Percentiles rank a stretch among this genome's conserved stretches.
Conservation (phyloP, 164 flowering plant genomes). For the Malania oleifera region DNA sequence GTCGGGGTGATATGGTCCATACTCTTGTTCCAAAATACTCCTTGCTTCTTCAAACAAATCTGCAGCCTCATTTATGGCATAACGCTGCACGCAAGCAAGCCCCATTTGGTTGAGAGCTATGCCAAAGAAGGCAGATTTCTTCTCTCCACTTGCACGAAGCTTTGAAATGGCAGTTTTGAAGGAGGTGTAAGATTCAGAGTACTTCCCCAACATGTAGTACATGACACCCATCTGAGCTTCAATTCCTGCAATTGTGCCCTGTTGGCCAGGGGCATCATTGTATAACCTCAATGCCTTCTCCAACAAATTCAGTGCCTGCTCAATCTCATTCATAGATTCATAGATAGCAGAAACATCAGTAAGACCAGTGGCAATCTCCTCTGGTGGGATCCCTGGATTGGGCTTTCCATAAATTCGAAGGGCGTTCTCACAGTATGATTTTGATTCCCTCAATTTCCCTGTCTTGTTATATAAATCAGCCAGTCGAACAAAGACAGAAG, state of each 20-base stretch:
- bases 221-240: slow-evolving; percentile 97
- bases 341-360: slow-evolving; percentile 84
- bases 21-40: slow-evolving; percentile 68
- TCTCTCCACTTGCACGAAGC: slow-evolving; percentile 85
- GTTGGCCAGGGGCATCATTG: slow-evolving; percentile 81
- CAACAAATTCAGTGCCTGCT: slow-evolving; percentile 75
- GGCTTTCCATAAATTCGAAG: slow-evolving; percentile 79
- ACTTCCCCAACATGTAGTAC: slow-evolving; percentile 77
- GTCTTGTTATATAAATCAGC: slow-evolving; percentile 81
- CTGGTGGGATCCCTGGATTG: slow-evolving; percentile 56
- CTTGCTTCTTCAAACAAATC: slow-evolving; percentile 90
- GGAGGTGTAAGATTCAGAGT: slow-evolving; percentile 58
- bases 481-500: slow-evolving; percentile 78
- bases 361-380: slow-evolving; percentile 88
- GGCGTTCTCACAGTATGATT: slow-evolving; percentile 87
- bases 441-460: slow-evolving; percentile 72
- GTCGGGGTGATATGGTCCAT: slow-evolving; percentile 88
- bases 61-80: slow-evolving; percentile 74
- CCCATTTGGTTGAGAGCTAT: slow-evolving; percentile 97
- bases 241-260: slow-evolving; percentile 78
- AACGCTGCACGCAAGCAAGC: slow-evolving; percentile 76
- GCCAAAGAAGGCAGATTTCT: slow-evolving; percentile 84
- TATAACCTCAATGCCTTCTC: slow-evolving; percentile 72
- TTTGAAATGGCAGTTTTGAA: slow-evolving; percentile 61
- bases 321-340: slow-evolving; percentile 84